A percentile compares a stretch with the other conserved stretches of the same genome.
These are phyloP conservation scores for Keqinozyma sinolaborantium DNA, from an alignment of 1,139 yeast genomes.

Conservation along the genomic window DNA sequence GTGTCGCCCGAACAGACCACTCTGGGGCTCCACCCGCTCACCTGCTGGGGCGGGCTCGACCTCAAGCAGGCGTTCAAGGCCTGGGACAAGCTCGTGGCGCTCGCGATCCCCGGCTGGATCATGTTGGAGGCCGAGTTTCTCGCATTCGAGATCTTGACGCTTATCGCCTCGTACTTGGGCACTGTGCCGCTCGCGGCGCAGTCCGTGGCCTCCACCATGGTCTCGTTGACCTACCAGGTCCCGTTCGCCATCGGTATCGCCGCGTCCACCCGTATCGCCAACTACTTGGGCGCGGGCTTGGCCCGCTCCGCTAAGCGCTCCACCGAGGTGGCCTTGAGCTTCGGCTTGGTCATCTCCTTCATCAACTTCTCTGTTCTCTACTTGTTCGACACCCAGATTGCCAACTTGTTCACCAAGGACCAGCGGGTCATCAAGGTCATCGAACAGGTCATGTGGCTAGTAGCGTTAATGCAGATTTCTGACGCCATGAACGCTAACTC, in stretches of 20 bases:
- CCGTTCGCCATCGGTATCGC: slow-evolving; percentile 64
- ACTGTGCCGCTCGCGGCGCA: slow-evolving; percentile 56
- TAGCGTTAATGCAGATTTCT: slow-evolving; percentile 54
- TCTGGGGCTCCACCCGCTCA: slow-evolving; percentile 37
- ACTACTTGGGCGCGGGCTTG: slow-evolving; percentile 54
- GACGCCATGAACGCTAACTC: slow-evolving; percentile 58
- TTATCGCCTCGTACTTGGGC: slow-evolving; percentile 53
- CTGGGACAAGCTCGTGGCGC: slow-evolving; percentile 45
- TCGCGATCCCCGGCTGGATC: slow-evolving; percentile 55
- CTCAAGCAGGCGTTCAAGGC: slow-evolving; percentile 32
- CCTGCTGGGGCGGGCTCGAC: slow-evolving; percentile 38
- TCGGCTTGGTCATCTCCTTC: slow-evolving; percentile 40
- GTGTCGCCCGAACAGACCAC: slow-evolving; percentile 39
- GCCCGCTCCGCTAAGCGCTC: slow-evolving; percentile 43
- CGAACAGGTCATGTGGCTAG: slow-evolving; percentile 44
- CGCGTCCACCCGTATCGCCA: slow-evolving; percentile 56
- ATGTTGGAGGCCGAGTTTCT: slow-evolving; percentile 61
- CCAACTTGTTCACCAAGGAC: slow-evolving; percentile 38
- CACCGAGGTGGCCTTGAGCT: slow-evolving; percentile 42
- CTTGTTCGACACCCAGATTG: slow-evolving; percentile 34
- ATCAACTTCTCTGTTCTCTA: slow-evolving; percentile 39
- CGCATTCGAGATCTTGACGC: slow-evolving; percentile 55
- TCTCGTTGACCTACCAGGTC: slow-evolving; percentile 47
- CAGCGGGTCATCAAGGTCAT: slow-evolving; percentile 39
- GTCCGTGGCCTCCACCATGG: slow-evolving; percentile 55